These are phyloP conservation scores for Colletotrichum euphorbiae DNA, from an alignment of 2,329 filamentous ascomycete genomes.

Conservation along the genomic window DNA sequence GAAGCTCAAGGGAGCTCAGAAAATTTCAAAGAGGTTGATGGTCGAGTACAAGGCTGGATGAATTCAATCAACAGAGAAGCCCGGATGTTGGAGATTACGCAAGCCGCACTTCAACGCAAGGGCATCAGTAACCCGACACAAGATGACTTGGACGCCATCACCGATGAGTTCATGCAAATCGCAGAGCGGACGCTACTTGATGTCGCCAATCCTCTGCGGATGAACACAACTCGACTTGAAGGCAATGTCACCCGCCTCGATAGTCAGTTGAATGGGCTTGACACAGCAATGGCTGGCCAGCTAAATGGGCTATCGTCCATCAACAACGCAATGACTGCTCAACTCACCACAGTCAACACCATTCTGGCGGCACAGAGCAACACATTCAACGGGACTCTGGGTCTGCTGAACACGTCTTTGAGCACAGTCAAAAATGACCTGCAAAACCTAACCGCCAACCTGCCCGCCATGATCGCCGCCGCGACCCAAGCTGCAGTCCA, in stretches of 20 bases:
- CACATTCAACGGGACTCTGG: background rate
- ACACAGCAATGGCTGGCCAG: background rate
- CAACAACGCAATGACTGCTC: background rate
- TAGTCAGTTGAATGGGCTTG: background rate
- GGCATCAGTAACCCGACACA: slow-evolving; percentile 37
- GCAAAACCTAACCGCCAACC: accelerated
- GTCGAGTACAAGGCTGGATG: slow-evolving; percentile 36
- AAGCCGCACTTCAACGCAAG: slow-evolving; percentile 30
- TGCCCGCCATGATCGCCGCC: background rate
- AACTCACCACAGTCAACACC: background rate
- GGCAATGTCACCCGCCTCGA: slow-evolving; percentile 16
- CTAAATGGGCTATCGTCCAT: background rate
- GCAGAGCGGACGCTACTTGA: slow-evolving; percentile 37
- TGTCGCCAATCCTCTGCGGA: slow-evolving; percentile 35
- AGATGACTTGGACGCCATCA: slow-evolving; percentile 34
- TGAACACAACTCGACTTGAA: slow-evolving; percentile 15
- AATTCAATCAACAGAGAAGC: slow-evolving; percentile 29
- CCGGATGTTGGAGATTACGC: slow-evolving; percentile 37
- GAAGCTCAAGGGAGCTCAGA: slow-evolving; percentile 41
- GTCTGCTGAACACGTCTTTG: background rate
- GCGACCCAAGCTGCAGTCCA: slow-evolving; percentile 2
- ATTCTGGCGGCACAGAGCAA: background rate
- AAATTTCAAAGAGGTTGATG: slow-evolving; percentile 22
- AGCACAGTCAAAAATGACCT: background rate
- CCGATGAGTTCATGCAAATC: slow-evolving; percentile 39